Evolutionary conservation across 768 basidiomycete genomes (phyloP), one percentile per base, ranked within the genome.

Genomic region (Kwoniella heveanensis): DNA sequence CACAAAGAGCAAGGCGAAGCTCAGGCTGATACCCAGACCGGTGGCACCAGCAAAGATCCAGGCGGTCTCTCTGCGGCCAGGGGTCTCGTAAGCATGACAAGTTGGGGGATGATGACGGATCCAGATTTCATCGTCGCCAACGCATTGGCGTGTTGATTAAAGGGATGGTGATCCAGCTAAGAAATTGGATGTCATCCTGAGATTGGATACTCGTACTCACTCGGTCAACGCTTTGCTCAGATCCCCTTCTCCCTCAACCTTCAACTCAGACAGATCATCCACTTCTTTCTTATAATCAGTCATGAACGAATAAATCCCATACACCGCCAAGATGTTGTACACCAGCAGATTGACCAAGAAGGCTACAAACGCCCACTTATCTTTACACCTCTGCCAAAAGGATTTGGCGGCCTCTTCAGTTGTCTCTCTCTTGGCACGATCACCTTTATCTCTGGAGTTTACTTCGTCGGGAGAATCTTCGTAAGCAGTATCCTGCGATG

Each of bases 21-120:
- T 59, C n/a, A 59, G 22, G 48, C n/a, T 13, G 6, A 59, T 22
- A 12, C 37, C 57, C 2, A 59, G 13, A 6, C 47, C 57, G 9
- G 57, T 32, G 24, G 57, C 57, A n/a, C 57, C 57, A 9, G 27
- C 21, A n/a, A 59, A 50, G n/a, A 59, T 49, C 30, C 30, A 59
- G 5, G 27, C 29, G 1, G 27, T 50, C 21, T 59, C 25, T 6
- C 57, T 59, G 25, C 27, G 32, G 29, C n/a, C 13, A 32, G 13
- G 13, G 32, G 13, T n/a, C n/a, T n/a, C n/a, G n/a, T n/a, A n/a
- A n/a, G n/a, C n/a, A n/a, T n/a, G n/a, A n/a, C n/a, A n/a, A n/a
- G n/a, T n/a, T n/a, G n/a, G n/a, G n/a, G n/a, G n/a, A n/a, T n/a
- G n/a, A n/a, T n/a, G n/a, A n/a, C n/a, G n/a, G n/a, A n/a, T n/a